Percentiles rank a stretch among this genome's conserved stretches.
Evolutionary conservation across 345 rosid genomes (phyloP).

Genomic region (Crucihimalaya himalaica): DNA sequence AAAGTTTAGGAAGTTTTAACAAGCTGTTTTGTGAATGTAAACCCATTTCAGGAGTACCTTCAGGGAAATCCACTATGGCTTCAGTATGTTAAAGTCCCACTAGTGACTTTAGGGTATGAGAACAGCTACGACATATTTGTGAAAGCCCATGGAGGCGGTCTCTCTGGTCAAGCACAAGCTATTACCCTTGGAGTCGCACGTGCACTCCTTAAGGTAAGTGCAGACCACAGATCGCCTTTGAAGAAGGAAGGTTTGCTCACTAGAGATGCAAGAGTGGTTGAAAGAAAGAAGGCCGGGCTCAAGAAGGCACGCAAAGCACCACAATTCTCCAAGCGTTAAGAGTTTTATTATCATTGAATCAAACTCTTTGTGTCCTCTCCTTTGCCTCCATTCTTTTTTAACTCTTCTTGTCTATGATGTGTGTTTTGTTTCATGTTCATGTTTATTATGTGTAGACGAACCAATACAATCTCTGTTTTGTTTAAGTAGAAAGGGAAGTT

Average conservation of each 20-base stretch:
- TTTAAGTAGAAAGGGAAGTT: constrained; percentile 10
- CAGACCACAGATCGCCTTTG: constrained; percentile 68
- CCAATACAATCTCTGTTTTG: background rate
- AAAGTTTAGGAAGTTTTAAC: background rate
- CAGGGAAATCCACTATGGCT: constrained; percentile 98
- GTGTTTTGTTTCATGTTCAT: constrained; percentile 10
- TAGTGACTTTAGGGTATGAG: constrained; percentile 82
- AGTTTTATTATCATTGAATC: constrained; percentile 21
- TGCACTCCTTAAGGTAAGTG: constrained; percentile 80
- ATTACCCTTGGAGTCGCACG: constrained; percentile 89
- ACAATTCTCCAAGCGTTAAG: constrained; percentile 82
- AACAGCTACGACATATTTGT: constrained; percentile 81
- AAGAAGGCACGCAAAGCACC: constrained; percentile 98
- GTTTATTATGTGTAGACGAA: constrained; percentile 27
- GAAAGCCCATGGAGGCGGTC: constrained; percentile 95
- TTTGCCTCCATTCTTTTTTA: constrained; percentile 9
- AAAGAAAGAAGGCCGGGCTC: constrained; percentile 94
- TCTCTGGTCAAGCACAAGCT: constrained; percentile 97
- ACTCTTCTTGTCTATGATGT: background rate
- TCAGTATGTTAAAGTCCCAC: constrained; percentile 78
- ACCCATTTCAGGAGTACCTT: constrained; percentile 71
- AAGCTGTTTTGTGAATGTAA: constrained; percentile 15
- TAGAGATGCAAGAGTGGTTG: constrained; percentile 85
- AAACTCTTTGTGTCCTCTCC: constrained; percentile 9
- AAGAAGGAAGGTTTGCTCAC: constrained; percentile 84